Evolutionary conservation across 2,329 filamentous ascomycete species (phyloP).

Genomic region (Neopestalotiopsis rosae): DNA sequence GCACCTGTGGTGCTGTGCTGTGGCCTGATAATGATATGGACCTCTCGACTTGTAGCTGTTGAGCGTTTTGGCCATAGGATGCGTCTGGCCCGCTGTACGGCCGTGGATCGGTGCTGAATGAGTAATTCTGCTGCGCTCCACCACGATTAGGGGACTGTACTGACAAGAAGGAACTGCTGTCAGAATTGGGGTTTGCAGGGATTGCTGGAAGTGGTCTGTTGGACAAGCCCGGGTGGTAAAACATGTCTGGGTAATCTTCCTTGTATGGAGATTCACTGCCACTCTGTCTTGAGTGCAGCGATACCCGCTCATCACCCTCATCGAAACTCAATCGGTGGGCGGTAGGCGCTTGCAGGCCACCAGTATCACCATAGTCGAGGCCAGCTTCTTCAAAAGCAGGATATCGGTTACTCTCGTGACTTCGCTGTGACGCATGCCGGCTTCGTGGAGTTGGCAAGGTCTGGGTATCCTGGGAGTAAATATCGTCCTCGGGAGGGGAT

Average conservation of each 20-base stretch:
- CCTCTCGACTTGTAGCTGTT: slow-evolving; percentile 61
- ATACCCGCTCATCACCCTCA: slow-evolving; percentile 82
- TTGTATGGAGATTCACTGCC: slow-evolving; percentile 70
- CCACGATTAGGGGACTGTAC: slow-evolving; percentile 51
- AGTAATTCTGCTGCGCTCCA: slow-evolving; percentile 54
- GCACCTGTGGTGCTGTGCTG: slow-evolving; percentile 77
- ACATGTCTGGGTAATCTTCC: slow-evolving; percentile 85
- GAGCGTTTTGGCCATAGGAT: slow-evolving; percentile 50
- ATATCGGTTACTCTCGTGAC: slow-evolving; percentile 46
- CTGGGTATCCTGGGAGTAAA: slow-evolving; percentile 50
- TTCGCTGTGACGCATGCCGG: slow-evolving; percentile 39
- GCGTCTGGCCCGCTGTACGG: slow-evolving; percentile 54
- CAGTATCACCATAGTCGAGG: slow-evolving; percentile 89
- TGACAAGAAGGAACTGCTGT: slow-evolving; percentile 59
- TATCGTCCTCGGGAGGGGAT: slow-evolving; percentile 43
- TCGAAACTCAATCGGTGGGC: slow-evolving; percentile 85
- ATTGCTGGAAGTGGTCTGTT: slow-evolving; percentile 68
- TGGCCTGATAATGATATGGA: slow-evolving; percentile 86
- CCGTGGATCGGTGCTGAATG: slow-evolving; percentile 53
- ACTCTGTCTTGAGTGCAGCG: slow-evolving; percentile 59
- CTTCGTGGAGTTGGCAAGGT: slow-evolving; percentile 54
- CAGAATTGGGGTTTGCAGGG: slow-evolving; percentile 65
- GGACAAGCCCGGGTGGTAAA: slow-evolving; percentile 86
- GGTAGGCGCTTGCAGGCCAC: slow-evolving; percentile 79
- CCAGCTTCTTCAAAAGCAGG: slow-evolving; percentile 64